A percentile compares a stretch with the other conserved stretches of the same genome.
Conservation (phyloP, 2,329 filamentous ascomycete genomes). For the Cladophialophora immunda region DNA sequence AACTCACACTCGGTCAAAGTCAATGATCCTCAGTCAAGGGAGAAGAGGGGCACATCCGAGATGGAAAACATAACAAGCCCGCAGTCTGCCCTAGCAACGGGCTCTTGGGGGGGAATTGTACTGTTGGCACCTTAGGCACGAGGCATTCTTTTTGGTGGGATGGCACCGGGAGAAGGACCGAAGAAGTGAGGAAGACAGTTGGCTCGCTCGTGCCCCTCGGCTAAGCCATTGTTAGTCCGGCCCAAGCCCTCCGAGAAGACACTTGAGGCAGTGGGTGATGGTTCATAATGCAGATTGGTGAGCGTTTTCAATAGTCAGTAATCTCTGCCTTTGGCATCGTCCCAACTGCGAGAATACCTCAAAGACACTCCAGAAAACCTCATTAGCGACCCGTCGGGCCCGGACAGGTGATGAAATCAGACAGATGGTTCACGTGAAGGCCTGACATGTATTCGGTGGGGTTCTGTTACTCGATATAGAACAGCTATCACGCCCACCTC, state of each 20-base stretch:
- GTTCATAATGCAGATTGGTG: constrained; percentile 8
- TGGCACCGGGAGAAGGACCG: neutral
- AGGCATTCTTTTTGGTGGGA: constrained; percentile 1
- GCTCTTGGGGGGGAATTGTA: neutral
- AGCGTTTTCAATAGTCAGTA: neutral
- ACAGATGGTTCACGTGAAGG: constrained; percentile 1
- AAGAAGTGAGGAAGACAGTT: constrained; percentile 3
- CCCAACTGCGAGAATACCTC: neutral
- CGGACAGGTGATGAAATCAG: constrained; percentile 2
- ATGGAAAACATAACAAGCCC: neutral
- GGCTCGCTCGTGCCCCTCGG: constrained; percentile 15
- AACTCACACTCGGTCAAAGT: constrained; percentile 2
- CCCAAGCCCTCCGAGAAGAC: too few relatives aligned
- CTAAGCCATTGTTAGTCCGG: constrained; percentile 14
- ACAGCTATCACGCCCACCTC: neutral
- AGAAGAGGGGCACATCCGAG: neutral
- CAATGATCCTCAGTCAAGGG: neutral
- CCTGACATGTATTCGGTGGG: neutral
- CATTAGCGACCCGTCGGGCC: constrained; percentile 1
- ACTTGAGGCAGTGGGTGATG: neutral
- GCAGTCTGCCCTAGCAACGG: neutral
- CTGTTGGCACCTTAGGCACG: neutral
- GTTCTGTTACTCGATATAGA: neutral
- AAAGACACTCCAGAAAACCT: neutral
- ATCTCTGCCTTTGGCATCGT: neutral